Percentiles rank a stretch among this genome's conserved stretches.
phyloP scores from a whole-genome alignment of 2,329 filamentous ascomycete genomes.

The Pseudophaeomoniella oleicola region DNA sequence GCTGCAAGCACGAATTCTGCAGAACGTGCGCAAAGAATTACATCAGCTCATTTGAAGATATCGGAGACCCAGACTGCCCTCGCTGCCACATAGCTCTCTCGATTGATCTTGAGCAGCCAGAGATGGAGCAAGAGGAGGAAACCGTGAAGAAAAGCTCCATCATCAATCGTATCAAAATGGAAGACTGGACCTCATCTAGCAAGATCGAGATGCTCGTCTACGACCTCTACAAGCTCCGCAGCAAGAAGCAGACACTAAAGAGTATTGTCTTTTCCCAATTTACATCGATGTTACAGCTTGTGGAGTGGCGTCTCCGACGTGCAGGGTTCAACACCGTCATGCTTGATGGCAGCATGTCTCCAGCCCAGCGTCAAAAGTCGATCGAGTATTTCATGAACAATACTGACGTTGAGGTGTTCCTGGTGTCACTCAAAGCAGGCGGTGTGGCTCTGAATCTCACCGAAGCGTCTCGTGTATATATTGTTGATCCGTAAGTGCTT shows the following conservation, averaged over 20 bases:
- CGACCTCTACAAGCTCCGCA: constrained; percentile 80
- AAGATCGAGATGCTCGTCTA: constrained; percentile 97
- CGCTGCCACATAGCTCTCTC: constrained; percentile 78
- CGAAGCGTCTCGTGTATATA: constrained; percentile 88
- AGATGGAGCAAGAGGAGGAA: constrained; percentile 81
- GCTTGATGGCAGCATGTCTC: constrained; percentile 95
- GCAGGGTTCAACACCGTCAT: constrained; percentile 98
- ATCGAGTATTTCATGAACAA: constrained; percentile 97
- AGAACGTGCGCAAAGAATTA: constrained; percentile 68
- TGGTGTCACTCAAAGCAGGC: constrained; percentile 90
- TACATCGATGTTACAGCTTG: constrained; percentile 90
- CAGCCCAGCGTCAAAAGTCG: constrained; percentile 77
- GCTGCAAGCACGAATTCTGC: constrained; percentile 88
- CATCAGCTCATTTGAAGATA: constrained; percentile 55
- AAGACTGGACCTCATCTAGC: constrained; percentile 94
- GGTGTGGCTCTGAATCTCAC: constrained; percentile 92
- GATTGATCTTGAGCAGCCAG: constrained; percentile 89
- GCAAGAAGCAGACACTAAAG: constrained; percentile 85
- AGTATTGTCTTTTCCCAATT: constrained; percentile 97
- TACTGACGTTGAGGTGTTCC: constrained; percentile 82
- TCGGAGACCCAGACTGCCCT: constrained; percentile 57
- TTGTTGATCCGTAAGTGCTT: constrained; percentile 72
- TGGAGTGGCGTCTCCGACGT: constrained; percentile 89
- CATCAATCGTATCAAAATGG: constrained; percentile 97
- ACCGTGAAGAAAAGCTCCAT: constrained; percentile 89